These are phyloP conservation scores for Hanseniaspora nectarophila DNA, from an alignment of 805 yeast genomes.

Conservation along the genomic window DNA sequence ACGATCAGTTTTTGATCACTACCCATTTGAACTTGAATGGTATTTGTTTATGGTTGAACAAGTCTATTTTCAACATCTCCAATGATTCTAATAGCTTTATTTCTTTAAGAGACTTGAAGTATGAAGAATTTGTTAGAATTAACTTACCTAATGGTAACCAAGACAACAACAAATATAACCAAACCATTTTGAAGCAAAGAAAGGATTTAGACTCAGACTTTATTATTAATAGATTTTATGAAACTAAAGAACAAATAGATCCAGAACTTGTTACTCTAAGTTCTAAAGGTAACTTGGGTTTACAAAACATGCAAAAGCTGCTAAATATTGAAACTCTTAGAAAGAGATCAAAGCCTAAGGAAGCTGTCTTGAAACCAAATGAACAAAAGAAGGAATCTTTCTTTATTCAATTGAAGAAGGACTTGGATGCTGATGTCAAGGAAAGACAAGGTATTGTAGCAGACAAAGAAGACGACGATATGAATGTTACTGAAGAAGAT, in stretches of 20 bases:
- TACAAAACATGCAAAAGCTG: slow-evolving; percentile 56
- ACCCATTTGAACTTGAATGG: slow-evolving; percentile 86
- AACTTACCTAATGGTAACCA: slow-evolving; percentile 68
- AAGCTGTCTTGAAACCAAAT: slow-evolving; percentile 67
- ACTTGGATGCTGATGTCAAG: slow-evolving; percentile 59
- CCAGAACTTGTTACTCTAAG: slow-evolving; percentile 59
- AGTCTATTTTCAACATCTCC: slow-evolving; percentile 61
- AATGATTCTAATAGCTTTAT: slow-evolving; percentile 26
- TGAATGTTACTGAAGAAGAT: slow-evolving; percentile 22
- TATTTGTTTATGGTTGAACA: slow-evolving; percentile 81
- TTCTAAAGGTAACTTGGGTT: slow-evolving; percentile 49
- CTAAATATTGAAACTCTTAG: slow-evolving; percentile 73
- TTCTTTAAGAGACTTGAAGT: slow-evolving; percentile 64
- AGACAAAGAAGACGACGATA: slow-evolving; percentile 15
- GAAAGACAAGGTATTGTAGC: slow-evolving; percentile 29
- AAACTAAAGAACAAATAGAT: slow-evolving; percentile 52
- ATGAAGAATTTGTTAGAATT: slow-evolving; percentile 53
- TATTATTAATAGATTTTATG: slow-evolving; percentile 31
- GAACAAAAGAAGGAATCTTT: slow-evolving; percentile 66
- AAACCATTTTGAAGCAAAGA: slow-evolving; percentile 16
- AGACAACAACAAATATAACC: slow-evolving; percentile 49
- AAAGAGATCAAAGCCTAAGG: slow-evolving; percentile 78
- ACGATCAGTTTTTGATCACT: slow-evolving; percentile 84
- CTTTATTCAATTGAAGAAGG: slow-evolving; percentile 50
- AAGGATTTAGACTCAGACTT: slow-evolving; percentile 29